phyloP scores from a whole-genome alignment of 2,329 filamentous ascomycete genomes.

The Pyrenophora seminiperda region DNA sequence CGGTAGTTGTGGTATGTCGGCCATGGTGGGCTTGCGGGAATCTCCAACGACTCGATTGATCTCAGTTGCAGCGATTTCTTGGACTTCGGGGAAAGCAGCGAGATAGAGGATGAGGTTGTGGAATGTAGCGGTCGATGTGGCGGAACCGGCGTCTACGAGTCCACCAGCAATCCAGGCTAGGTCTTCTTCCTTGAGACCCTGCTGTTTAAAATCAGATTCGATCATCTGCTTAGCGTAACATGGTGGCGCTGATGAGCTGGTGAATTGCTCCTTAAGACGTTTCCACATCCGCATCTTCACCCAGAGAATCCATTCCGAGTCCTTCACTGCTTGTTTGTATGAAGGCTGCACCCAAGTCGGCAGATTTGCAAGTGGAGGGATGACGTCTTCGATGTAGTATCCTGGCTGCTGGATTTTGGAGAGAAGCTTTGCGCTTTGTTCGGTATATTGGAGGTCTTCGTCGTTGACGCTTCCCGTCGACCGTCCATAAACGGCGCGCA shows the following conservation, averaged over 20 bases:
- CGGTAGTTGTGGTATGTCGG: conserved; percentile 13
- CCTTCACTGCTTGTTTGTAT: conserved; percentile 9
- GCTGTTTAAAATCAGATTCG: conserved; percentile 37
- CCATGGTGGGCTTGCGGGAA: conserved; percentile 3
- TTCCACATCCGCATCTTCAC: conserved; percentile 24
- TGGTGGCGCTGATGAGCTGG: conserved; percentile 14
- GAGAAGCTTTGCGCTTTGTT: conserved; percentile 22
- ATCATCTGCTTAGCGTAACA: conserved; percentile 25
- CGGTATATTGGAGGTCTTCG: neutral
- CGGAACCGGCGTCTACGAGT: conserved; percentile 41
- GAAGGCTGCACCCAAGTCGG: conserved; percentile 19
- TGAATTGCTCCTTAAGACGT: conserved; percentile 15
- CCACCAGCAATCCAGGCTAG: neutral
- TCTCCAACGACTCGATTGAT: conserved; percentile 15
- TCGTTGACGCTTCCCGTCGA: conserved; percentile 12
- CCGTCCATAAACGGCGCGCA: conserved; percentile 26
- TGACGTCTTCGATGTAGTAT: conserved; percentile 18
- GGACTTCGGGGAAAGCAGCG: conserved; percentile 15
- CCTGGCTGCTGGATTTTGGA: conserved; percentile 13
- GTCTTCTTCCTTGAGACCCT: conserved; percentile 23
- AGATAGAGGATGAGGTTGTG: conserved; percentile 24
- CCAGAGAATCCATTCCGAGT: conserved; percentile 11
- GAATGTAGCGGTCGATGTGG: conserved; percentile 38
- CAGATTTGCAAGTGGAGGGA: conserved; percentile 18
- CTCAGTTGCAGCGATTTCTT: conserved; percentile 16